Evolutionary conservation across 2,329 filamentous ascomycete species (phyloP).

Genomic region (Microsporum ferrugineum): DNA sequence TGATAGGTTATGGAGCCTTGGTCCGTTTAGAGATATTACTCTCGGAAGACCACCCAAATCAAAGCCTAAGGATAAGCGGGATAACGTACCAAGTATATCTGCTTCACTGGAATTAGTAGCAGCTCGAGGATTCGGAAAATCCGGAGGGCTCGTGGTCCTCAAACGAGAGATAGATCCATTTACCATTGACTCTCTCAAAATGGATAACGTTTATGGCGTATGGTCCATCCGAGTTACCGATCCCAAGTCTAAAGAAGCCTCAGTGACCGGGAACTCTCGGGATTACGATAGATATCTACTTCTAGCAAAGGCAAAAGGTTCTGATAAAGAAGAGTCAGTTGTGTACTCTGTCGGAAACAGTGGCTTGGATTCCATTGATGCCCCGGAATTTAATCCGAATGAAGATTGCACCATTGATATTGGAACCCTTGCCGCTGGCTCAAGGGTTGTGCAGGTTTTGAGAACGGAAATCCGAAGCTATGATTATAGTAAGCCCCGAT

Average conservation of each 20-base stretch:
- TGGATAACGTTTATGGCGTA: conserved; percentile 61
- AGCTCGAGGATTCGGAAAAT: conserved; percentile 44
- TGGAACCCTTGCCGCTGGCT: conserved; percentile 67
- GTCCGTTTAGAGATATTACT: conserved; percentile 64
- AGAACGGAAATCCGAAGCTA: conserved; percentile 82
- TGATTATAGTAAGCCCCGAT: conserved; percentile 58
- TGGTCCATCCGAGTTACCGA: conserved; percentile 59
- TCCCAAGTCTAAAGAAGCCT: conserved; percentile 39
- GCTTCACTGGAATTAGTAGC: conserved; percentile 42
- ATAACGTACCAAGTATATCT: conserved; percentile 27
- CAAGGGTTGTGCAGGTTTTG: conserved; percentile 75
- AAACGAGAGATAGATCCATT: conserved; percentile 67
- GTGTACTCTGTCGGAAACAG: conserved; percentile 65
- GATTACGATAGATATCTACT: conserved; percentile 73
- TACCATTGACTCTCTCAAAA: conserved; percentile 57
- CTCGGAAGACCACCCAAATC: conserved; percentile 47
- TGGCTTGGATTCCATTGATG: conserved; percentile 62
- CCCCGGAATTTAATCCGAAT: conserved; percentile 83
- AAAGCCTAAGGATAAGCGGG: conserved; percentile 25
- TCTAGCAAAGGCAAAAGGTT: conserved; percentile 55
- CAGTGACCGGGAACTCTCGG: conserved; percentile 36
- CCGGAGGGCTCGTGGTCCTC: conserved; percentile 61
- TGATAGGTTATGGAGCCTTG: conserved; percentile 65
- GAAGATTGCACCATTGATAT: conserved; percentile 80
- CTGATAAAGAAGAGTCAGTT: conserved; percentile 63